Evolutionary conservation across 139 green algal genomes (phyloP).

Genomic region (Chlorella sp.): DNA sequence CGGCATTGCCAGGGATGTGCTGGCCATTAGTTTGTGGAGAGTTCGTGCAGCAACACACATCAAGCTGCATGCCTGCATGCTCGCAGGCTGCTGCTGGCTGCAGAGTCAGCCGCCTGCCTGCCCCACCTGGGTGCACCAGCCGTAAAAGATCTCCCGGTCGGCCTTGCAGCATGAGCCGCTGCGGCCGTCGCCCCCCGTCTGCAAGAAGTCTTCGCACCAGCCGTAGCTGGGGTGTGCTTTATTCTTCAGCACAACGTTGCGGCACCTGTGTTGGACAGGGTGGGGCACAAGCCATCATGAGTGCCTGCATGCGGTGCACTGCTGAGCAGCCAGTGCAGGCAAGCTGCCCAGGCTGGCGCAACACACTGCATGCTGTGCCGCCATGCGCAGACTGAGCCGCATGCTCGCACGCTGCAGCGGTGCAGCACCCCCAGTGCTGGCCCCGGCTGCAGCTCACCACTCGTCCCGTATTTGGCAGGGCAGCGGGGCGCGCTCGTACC

Average conservation of each 20-base stretch:
- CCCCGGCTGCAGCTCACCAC: not conserved
- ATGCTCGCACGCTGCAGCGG: too few species aligned
- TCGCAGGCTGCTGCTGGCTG: too few species aligned
- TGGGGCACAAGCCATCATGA: not conserved
- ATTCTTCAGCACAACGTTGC: slow-evolving; percentile 8
- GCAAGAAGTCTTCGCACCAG: slow-evolving; percentile 66
- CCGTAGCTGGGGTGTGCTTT: not conserved
- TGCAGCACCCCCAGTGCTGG: too few species aligned
- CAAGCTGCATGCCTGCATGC: too few species aligned
- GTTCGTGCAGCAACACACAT: too few species aligned
- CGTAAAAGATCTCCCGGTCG: slow-evolving; percentile 51
- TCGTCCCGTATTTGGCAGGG: slow-evolving; percentile 54
- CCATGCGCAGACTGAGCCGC: too few species aligned
- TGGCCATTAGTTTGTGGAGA: too few species aligned
- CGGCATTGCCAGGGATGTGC: too few species aligned
- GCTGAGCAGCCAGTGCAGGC: too few species aligned
- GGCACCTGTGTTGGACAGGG: slow-evolving; percentile 51
- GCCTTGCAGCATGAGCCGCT: slow-evolving; percentile 67
- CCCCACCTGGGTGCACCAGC: slow-evolving; percentile 59
- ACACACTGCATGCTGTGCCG: too few species aligned
- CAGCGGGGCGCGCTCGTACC: slow-evolving; percentile 73
- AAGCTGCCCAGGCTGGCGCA: too few species aligned
- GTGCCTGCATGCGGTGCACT: too few species aligned
- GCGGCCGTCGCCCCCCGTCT: slow-evolving; percentile 31
- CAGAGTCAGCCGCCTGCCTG: not conserved